These are phyloP conservation scores for Corynascus novoguineensis DNA, from an alignment of 495 filamentous ascomycete species.

Conservation along the genomic window DNA sequence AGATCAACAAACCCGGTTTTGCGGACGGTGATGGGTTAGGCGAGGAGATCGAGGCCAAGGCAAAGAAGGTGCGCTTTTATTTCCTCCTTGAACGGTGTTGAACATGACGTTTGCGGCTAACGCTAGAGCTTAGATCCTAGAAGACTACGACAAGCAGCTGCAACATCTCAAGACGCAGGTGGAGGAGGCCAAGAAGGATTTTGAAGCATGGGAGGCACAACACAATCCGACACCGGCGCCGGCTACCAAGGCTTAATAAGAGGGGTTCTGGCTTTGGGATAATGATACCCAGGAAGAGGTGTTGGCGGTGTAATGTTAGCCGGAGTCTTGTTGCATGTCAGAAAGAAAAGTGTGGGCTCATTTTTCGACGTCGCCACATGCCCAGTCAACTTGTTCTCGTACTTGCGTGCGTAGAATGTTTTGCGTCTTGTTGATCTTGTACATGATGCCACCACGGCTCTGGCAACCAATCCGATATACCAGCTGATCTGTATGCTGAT, in stretches of 20 bases:
- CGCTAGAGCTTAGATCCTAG: conserved; percentile 60
- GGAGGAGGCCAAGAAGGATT: conserved; percentile 70
- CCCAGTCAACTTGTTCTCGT: not conserved
- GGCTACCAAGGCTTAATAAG: not conserved
- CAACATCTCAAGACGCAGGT: conserved; percentile 78
- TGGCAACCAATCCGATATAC: not conserved
- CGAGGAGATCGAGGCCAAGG: conserved; percentile 70
- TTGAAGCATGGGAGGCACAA: conserved; percentile 66
- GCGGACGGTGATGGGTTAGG: conserved; percentile 53
- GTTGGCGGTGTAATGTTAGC: not conserved
- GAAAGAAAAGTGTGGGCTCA: not conserved
- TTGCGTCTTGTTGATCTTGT: not conserved
- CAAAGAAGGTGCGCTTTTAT: conserved; percentile 69
- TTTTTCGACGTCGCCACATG: not conserved
- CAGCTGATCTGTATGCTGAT: not conserved
- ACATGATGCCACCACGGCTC: not conserved
- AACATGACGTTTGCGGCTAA: conserved; percentile 1
- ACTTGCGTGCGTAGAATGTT: not conserved
- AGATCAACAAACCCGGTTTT: conserved; percentile 62
- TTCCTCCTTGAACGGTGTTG: not conserved
- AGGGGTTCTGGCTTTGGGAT: not conserved
- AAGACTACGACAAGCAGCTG: conserved; percentile 85
- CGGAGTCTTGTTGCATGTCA: not conserved
- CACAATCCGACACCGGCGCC: conserved; percentile 34
- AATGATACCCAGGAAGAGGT: conserved; percentile 15